A percentile compares a stretch with the other conserved stretches of the same genome.
These are phyloP conservation scores for Phytophthora pistaciae DNA, from an alignment of 352 stramenopile genomes.

Conservation along the genomic window DNA sequence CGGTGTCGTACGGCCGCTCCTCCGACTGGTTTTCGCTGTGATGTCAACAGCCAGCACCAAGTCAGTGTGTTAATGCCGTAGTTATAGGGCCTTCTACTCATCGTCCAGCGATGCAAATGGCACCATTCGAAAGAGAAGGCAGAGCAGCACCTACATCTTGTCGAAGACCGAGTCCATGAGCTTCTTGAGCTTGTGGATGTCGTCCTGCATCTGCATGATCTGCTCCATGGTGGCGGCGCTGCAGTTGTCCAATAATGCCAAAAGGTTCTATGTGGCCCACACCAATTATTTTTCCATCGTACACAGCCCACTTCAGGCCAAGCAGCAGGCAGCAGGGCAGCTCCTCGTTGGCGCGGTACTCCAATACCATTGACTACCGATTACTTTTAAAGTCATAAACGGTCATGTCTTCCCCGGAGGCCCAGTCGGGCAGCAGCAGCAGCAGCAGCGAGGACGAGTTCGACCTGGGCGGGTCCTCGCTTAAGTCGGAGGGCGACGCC, in stretches of 20 bases:
- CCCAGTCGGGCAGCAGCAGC: constrained; percentile 60
- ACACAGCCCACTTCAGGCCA: too few relatives aligned
- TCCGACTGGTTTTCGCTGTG: constrained; percentile 69
- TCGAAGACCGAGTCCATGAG: constrained; percentile 91
- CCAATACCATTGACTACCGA: too few relatives aligned
- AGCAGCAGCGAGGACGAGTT: constrained; percentile 80
- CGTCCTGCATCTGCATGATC: constrained; percentile 93
- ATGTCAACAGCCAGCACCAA: neutral
- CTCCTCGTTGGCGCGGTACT: too few relatives aligned
- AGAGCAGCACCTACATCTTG: constrained; percentile 67
- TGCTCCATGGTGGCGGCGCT: constrained; percentile 67
- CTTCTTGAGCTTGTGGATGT: constrained; percentile 94
- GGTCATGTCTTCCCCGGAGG: constrained; percentile 69
- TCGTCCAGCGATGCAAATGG: neutral
- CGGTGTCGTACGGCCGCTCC: constrained; percentile 69
- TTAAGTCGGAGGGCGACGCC: constrained; percentile 26
- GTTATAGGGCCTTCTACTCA: neutral
- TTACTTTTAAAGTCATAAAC: too few relatives aligned
- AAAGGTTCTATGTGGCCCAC: too few relatives aligned
- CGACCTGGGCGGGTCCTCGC: constrained; percentile 54
- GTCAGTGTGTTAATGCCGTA: neutral
- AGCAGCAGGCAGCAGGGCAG: too few relatives aligned
- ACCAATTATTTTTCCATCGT: too few relatives aligned
- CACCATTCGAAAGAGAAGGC: neutral
- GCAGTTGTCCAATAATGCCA: too few relatives aligned